phyloP scores from a whole-genome alignment of 2,329 filamentous ascomycete species.

The Aspergillus transmontanensis region DNA sequence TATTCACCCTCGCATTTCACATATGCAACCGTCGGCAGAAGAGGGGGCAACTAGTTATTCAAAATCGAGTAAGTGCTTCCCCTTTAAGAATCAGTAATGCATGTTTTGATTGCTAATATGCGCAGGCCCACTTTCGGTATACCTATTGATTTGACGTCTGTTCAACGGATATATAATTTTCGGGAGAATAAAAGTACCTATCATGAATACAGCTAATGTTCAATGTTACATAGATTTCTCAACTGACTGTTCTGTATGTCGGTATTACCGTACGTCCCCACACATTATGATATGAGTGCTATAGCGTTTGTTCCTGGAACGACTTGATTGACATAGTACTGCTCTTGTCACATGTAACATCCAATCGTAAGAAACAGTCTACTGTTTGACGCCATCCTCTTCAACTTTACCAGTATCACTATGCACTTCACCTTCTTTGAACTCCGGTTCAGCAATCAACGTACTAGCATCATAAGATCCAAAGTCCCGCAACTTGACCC shows the following conservation, averaged over 20 bases:
- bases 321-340: not conserved
- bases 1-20: slow-evolving; percentile 59
- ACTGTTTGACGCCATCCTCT: not conserved
- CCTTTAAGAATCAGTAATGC: not conserved
- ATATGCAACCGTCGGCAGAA: slow-evolving; percentile 53
- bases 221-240: not conserved
- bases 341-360: not conserved
- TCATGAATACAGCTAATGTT: not conserved
- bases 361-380: not conserved
- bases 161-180: not conserved
- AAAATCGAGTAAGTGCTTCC: slow-evolving; percentile 42
- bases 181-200: not conserved
- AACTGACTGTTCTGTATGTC: no score
- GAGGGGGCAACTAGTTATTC: slow-evolving; percentile 52
- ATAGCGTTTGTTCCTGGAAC: not conserved
- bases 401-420: not conserved
- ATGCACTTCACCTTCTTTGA: not conserved
- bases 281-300: not conserved
- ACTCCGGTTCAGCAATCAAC: not conserved
- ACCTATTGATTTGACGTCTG: slow-evolving; percentile 31
- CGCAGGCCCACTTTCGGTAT: slow-evolving; percentile 35
- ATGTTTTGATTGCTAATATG: not conserved
- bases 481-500: not conserved
- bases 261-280: not conserved
- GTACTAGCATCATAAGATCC: not conserved